Base-by-base conservation (phyloP, 2,329 filamentous ascomycete genomes). In the Hymenoscyphus fraxineus region DNA sequence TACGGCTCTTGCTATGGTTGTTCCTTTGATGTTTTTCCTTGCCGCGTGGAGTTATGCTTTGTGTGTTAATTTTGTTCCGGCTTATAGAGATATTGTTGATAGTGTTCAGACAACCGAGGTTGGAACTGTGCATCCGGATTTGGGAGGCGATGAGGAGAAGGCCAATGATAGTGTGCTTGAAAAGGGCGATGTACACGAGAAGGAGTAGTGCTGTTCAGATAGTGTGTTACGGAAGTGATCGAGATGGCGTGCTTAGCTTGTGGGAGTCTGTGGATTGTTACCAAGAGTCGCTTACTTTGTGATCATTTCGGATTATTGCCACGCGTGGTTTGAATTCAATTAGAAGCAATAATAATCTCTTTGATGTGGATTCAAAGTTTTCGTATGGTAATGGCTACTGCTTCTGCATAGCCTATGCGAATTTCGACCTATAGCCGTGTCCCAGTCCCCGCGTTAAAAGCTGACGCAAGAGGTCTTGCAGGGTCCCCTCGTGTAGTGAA, bases 11-110 rank as follows among this genome's bases (percentile, higher is more conserved):
- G 68, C 65, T 10, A 82, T 83, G 79, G 66, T 75, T 12, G 79
- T 83, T 4, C 81, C 81, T 1, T 66, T 83, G 55, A 74, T 75
- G 3, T 82, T 82, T 69, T 83, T 83, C 64, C 65, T 82, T 1
- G 76, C 77, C 0, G 79, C 81, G 0, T 81, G 77, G 76, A 73
- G 72, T 4, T 83, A 83, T 70, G 69, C 79, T 0, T 59, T 81
- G 6, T 76, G 73, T 54, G 80, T 83, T 31, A 75, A 76, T 59
- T 71, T 75, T 41, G 63, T 65, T 47, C 71, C 66, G 32, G 62
- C 59, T 54, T 73, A 72, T 66, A 69, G 67, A 54, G 68, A 67
- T 62, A 61, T 51, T 22, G 68, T 64, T 3, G 69, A 70, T 65
- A 65, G 64, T 56, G 68, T 70, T 40, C 31, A 65, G 12, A 65